Percentiles rank a stretch among this genome's conserved stretches.
Evolutionary conservation across 257 asterid species (phyloP).

Genomic region (Penstemon newberryi): DNA sequence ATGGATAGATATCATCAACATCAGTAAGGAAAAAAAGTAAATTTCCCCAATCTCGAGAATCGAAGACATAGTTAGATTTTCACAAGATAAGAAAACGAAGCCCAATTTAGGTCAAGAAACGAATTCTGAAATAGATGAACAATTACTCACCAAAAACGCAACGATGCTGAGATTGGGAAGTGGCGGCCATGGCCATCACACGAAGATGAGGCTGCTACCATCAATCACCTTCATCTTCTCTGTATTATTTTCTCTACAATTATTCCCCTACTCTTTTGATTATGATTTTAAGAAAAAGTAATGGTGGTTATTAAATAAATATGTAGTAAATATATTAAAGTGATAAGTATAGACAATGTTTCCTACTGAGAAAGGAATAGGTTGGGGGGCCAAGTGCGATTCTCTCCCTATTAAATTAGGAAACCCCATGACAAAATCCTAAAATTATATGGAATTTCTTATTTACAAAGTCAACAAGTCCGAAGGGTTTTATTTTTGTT

Average conservation of each 20-base stretch:
- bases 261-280: no score
- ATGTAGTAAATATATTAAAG: no score
- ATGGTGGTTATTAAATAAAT: no score
- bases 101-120: neutral
- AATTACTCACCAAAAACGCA: constrained; percentile 69
- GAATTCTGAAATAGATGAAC: neutral
- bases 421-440: no score
- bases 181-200: constrained; percentile 40
- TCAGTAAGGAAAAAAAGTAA: constrained; percentile 4
- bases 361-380: no score
- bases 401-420: no score
- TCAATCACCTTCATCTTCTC: constrained; percentile 39
- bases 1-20: neutral
- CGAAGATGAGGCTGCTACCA: constrained; percentile 38
- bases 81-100: neutral
- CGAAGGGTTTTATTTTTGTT: no score
- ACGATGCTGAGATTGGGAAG: constrained; percentile 76
- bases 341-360: no score
- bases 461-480: no score
- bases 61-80: neutral
- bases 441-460: no score
- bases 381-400: no score
- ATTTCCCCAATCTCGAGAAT: neutral
- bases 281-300: no score
- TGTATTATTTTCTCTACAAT: neutral